These are phyloP conservation scores for Apophysomyces elegans DNA, from an alignment of 371 early-diverging fungal genomes.

Conservation along the genomic window DNA sequence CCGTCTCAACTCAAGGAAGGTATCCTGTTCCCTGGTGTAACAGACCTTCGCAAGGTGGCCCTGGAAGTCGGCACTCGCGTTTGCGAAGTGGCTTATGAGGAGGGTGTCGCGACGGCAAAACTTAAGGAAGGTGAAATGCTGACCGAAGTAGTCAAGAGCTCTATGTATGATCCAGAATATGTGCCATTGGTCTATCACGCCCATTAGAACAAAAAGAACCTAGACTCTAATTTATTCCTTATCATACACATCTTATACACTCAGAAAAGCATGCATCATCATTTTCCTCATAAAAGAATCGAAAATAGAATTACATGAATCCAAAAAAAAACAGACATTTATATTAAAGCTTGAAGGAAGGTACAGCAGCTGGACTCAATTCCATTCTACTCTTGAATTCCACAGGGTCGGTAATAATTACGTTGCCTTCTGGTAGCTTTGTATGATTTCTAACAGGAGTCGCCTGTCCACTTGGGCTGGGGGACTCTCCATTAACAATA, in stretches of 20 bases:
- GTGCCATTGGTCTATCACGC: constrained; percentile 59
- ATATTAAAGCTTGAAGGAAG: constrained; percentile 31
- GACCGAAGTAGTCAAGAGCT: constrained; percentile 51
- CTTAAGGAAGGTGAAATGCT: constrained; percentile 54
- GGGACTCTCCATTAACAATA: constrained; percentile 17
- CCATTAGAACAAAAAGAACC: constrained; percentile 14
- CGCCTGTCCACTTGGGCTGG: constrained; percentile 19
- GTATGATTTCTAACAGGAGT: constrained; percentile 27
- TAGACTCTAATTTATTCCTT: neutral
- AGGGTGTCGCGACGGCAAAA: constrained; percentile 54
- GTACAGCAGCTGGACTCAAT: constrained; percentile 55
- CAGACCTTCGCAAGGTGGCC: constrained; percentile 55
- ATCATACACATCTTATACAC: neutral
- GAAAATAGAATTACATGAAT: neutral
- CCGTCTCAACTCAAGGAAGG: constrained; percentile 65
- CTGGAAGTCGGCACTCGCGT: constrained; percentile 61
- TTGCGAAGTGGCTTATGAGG: constrained; percentile 64
- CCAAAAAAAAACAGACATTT: neutral
- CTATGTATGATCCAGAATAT: constrained; percentile 62
- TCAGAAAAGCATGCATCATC: constrained; percentile 8
- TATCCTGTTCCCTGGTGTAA: constrained; percentile 61
- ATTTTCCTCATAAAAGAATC: constrained; percentile 13
- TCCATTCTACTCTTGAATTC: constrained; percentile 62
- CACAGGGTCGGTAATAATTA: constrained; percentile 50
- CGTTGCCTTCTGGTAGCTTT: constrained; percentile 42